Conservation (phyloP, 768 basidiomycete species). For the Chalciporus chontae region DNA sequence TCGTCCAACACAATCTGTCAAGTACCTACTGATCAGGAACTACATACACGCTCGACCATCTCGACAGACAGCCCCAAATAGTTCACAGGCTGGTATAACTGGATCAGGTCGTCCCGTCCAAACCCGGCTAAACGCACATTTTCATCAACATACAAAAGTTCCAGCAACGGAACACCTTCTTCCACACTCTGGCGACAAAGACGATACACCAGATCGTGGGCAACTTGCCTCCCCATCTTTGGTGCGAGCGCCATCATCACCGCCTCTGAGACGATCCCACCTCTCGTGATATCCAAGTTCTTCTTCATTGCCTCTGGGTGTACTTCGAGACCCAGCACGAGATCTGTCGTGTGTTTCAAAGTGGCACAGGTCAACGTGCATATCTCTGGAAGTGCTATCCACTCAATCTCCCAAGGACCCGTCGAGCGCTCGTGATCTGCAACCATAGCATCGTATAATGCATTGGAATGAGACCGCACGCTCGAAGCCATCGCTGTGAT, state of each 20-base stretch:
- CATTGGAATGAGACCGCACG: conserved; percentile 37
- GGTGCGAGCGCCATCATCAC: conserved; percentile 47
- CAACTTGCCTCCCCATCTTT: conserved; percentile 41
- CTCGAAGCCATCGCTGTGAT: conserved; percentile 42
- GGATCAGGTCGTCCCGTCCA: conserved; percentile 23
- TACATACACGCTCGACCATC: conserved; percentile 23
- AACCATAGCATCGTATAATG: conserved; percentile 45
- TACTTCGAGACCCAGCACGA: conserved; percentile 40
- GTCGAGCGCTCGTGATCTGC: conserved; percentile 48
- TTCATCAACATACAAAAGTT: conserved; percentile 31
- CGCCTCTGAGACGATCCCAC: conserved; percentile 42
- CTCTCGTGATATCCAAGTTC: conserved; percentile 39
- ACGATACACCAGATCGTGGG: conserved; percentile 43
- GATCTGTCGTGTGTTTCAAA: conserved; percentile 33
- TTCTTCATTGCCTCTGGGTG: conserved; percentile 37
- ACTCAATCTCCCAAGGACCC: conserved; percentile 51
- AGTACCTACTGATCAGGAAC: neutral
- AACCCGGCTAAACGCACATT: conserved; percentile 25
- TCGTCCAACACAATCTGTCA: no score
- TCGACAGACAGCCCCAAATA: conserved; percentile 36
- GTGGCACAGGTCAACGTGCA: conserved; percentile 41
- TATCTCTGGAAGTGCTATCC: conserved; percentile 45
- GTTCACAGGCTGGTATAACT: conserved; percentile 36
- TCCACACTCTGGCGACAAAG: conserved; percentile 32
- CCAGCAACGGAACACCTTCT: conserved; percentile 30